Base-by-base conservation (phyloP, 805 yeast species). In the Pichia exigua region DNA sequence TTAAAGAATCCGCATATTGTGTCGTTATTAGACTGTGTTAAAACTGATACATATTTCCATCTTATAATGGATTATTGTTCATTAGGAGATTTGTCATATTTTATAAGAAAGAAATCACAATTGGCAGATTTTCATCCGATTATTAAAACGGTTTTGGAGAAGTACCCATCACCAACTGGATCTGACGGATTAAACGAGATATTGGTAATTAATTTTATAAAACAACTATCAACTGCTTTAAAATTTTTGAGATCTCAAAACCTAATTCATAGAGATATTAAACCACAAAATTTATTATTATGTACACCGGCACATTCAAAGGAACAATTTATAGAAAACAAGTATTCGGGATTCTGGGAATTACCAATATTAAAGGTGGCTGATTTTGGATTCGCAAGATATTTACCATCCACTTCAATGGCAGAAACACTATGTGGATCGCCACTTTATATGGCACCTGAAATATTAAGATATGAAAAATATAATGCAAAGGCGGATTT, bases 401-500 rank as follows among this genome's bases (percentile, higher is more conserved):
- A 91, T 64, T 74, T 94, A 61, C 99, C 99, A 8, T 82, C 87
- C 47, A 86, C 97, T 2, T 84, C 96, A 1, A 75, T 94, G 79
- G 98, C 98, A 1, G 99, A 94, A 65, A 94, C 99, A 1, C 73
- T 94, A 58, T 94, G 99, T 74, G 99, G 99, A 1, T 88, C 96
- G 12, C 99, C 99, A 3, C 76, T 94, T 44, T 94, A 94, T 69
- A 94, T 94, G 99, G 99, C 99, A 0, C 99, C 99, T 0, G 99
- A 94, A 69, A 94, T 94, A 46, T 73, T 94, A 59, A 76, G 95
- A 56, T 91, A 88, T 63, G 97, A 94, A 65, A 94, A 90, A 68
- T 94, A 94, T 70, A 90, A 91, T 59, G 99, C 98, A 6, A 91
- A 90, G 65, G 98, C 97, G 0, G 99, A 94, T 65, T 70, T 94